Conservation (phyloP, 495 filamentous ascomycete genomes). For the Glonium stellatum region DNA sequence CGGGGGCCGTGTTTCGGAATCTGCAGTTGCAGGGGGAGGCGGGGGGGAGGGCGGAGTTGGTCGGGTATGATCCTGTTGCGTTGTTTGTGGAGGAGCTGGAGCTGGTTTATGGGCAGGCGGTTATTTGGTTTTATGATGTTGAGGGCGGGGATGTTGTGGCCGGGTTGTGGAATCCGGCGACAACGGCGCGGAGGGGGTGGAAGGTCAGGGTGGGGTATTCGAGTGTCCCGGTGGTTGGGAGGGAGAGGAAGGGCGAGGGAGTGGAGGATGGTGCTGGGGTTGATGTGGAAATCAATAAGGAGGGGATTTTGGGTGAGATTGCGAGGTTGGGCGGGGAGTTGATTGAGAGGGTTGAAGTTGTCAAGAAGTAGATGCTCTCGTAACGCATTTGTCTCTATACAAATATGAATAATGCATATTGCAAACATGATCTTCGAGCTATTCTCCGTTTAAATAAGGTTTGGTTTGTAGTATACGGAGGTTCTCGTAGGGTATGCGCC, state of each 20-base stretch:
- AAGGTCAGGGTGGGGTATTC: slow-evolving; percentile 64
- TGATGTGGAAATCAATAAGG: slow-evolving; percentile 59
- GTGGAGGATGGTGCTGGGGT: slow-evolving; percentile 27
- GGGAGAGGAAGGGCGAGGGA: slow-evolving; percentile 20
- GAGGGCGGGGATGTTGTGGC: slow-evolving; percentile 54
- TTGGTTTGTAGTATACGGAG: too few species aligned
- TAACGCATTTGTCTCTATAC: not conserved
- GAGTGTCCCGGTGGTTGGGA: slow-evolving; percentile 47
- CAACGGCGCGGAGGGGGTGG: slow-evolving; percentile 47
- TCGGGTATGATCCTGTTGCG: slow-evolving; percentile 44
- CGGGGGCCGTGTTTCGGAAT: slow-evolving; percentile 61
- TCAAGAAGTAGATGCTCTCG: not conserved
- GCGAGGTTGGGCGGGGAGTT: slow-evolving; percentile 57
- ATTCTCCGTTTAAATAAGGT: too few species aligned
- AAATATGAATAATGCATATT: too few species aligned
- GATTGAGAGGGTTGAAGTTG: slow-evolving; percentile 36
- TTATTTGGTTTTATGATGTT: slow-evolving; percentile 68
- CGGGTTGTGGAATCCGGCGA: slow-evolving; percentile 74
- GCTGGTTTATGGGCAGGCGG: slow-evolving; percentile 50
- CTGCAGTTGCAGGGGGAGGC: slow-evolving; percentile 43
- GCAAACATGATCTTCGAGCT: too few species aligned
- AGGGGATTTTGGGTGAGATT: slow-evolving; percentile 76
- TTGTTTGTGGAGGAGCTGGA: slow-evolving; percentile 56
- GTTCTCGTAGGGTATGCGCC: too few species aligned
- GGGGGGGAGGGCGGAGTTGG: slow-evolving; percentile 33